Percentiles rank a stretch among this genome's conserved stretches.
These are phyloP conservation scores for Lactifluus subvellereus DNA, from an alignment of 768 basidiomycete species.

Conservation along the genomic window DNA sequence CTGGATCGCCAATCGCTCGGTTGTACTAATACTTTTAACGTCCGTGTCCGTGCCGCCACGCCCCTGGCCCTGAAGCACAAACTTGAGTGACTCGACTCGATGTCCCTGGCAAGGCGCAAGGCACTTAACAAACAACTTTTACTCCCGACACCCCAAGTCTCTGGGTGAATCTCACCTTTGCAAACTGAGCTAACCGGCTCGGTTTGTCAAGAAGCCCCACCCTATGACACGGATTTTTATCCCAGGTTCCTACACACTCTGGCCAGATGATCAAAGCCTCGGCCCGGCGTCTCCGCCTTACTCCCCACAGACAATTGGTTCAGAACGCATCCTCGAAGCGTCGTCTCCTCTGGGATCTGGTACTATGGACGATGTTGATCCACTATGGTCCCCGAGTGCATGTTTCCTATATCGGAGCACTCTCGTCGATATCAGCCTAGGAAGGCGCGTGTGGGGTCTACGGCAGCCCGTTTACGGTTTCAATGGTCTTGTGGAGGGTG, in stretches of 20 bases:
- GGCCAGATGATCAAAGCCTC: not conserved
- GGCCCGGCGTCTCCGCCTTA: constrained; percentile 12
- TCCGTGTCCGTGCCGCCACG: too few relatives aligned
- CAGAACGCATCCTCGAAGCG: not conserved
- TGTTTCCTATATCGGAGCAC: constrained; percentile 34
- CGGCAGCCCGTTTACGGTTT: constrained; percentile 40
- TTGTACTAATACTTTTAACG: too few relatives aligned
- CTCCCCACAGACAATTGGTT: not conserved
- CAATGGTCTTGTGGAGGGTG: constrained; percentile 38
- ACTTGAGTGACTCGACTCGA: too few relatives aligned
- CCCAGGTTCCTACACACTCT: not conserved
- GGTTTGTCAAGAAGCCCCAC: too few relatives aligned
- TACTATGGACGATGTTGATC: not conserved
- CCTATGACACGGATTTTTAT: not conserved
- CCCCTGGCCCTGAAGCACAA: too few relatives aligned
- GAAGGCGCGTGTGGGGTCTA: constrained; percentile 36
- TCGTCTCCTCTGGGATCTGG: not conserved
- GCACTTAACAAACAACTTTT: too few relatives aligned
- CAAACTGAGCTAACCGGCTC: not conserved
- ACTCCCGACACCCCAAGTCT: too few relatives aligned
- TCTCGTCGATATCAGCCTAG: constrained; percentile 38
- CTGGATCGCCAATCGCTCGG: too few relatives aligned
- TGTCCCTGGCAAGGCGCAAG: too few relatives aligned
- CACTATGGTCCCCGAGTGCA: not conserved
- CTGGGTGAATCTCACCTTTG: not conserved